Base-by-base conservation (phyloP, 2,329 filamentous ascomycete species). In the Fusarium transvaalense region DNA sequence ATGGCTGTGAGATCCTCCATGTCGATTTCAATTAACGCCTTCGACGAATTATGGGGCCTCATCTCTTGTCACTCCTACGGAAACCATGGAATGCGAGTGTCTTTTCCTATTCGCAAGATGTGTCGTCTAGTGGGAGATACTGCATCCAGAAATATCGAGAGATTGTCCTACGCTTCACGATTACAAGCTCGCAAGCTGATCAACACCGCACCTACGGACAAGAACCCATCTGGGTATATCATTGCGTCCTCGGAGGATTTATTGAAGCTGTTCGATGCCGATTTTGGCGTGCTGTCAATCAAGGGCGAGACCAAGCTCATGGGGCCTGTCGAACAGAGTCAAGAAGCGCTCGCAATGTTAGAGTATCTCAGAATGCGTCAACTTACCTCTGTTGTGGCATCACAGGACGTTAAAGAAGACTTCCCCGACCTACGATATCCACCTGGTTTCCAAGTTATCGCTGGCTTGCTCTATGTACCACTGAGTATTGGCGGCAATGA, bases 1-100 rank as follows among this genome's bases (percentile, higher is more conserved):
- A 97, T 97, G 94, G 91, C 90, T 10, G 93, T 97, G 1, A 89
- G 93, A n/a, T 93, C 93, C 0, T 97, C 93, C 68, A 97, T 97
- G 93, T 97, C 93, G 1, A 94, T 97, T 64, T 97, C 93, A 2
- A 92, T 97, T 74, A 96, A 93, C 68, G 92, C 92, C 0, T 96
- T 97, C 72, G 85, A 87, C 70, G 91, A 97, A 71, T 81, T 97
- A 0, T 97, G 94, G 94, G 94, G 94, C 0, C 81, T 97, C 29
- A 93, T 97, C 39, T 89, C 93, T 2, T 97, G 93, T 64, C 94
- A 97, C 75, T 88, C 91, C 0, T 97, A 97, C 72, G 93, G 92
- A 0, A 61, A 78, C 3, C 86, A 85, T 43, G 93, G 93, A 6
- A 97, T 96, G 92, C 86, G 94, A n/a, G 93, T 97, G 0, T 92